phyloP scores from a whole-genome alignment of 306 rosid genomes.

The Inga laurina region DNA sequence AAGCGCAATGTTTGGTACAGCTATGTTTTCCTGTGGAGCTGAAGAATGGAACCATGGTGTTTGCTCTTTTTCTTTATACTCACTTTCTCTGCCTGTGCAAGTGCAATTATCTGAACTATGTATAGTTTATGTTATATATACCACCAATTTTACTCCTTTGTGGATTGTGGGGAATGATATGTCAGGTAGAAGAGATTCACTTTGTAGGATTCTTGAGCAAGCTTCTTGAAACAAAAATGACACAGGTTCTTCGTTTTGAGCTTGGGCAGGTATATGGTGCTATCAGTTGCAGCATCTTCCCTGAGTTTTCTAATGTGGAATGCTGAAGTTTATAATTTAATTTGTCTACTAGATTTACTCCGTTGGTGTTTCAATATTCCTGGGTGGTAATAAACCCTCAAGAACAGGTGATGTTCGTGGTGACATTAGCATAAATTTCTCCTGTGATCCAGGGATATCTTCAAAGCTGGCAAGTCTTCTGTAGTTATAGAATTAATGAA shows the following conservation, averaged over 20 bases:
- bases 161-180: conserved; percentile 33
- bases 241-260: conserved; percentile 95
- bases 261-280: conserved; percentile 78
- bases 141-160: conserved; percentile 25
- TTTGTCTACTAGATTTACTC: conserved; percentile 73
- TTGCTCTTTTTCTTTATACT: conserved; percentile 21
- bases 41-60: conserved; percentile 83
- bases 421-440: conserved; percentile 85
- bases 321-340: conserved; percentile 35
- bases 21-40: conserved; percentile 89
- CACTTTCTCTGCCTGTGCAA: conserved; percentile 19
- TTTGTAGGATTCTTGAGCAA: conserved; percentile 86
- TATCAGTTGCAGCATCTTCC: conserved; percentile 10
- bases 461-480: conserved; percentile 76
- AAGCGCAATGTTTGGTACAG: conserved; percentile 94
- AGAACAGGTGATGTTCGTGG: conserved; percentile 84
- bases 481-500: conserved; percentile 19
- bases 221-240: conserved; percentile 90
- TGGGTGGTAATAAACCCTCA: conserved; percentile 96
- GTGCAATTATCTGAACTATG: conserved; percentile 19
- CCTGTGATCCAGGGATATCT: conserved; percentile 93
- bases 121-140: conserved; percentile 16
- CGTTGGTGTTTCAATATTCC: conserved; percentile 84
- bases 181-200: conserved; percentile 93
- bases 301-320: conserved; percentile 24